Conservation (phyloP, 1,284 basidiomycete species). For the Irpex sp. region DNA sequence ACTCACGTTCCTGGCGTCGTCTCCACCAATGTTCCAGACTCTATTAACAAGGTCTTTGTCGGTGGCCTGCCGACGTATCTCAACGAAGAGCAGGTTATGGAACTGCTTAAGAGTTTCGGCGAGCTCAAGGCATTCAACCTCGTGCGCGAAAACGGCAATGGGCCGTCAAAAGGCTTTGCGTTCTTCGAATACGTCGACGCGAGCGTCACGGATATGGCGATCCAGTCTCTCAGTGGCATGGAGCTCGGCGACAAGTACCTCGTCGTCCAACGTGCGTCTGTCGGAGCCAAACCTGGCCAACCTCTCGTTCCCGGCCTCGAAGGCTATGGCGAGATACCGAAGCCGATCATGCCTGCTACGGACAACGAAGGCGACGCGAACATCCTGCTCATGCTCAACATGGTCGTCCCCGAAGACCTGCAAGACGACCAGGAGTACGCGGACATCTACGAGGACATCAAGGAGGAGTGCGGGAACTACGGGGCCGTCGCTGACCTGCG, state of each 20-base stretch:
- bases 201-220: slow-evolving; percentile 88
- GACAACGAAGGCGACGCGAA: slow-evolving; percentile 61
- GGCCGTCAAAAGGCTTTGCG: slow-evolving; percentile 95
- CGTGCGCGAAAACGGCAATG: slow-evolving; percentile 89
- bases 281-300: slow-evolving; percentile 76
- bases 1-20: slow-evolving; percentile 90
- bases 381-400: slow-evolving; percentile 96
- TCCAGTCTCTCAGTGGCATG: slow-evolving; percentile 95
- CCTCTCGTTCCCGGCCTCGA: slow-evolving; percentile 59
- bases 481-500: slow-evolving; percentile 82
- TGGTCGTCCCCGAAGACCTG: slow-evolving; percentile 95
- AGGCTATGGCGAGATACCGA: slow-evolving; percentile 69
- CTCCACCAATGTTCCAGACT: slow-evolving; percentile 95
- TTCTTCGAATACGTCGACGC: slow-evolving; percentile 98
- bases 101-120: slow-evolving; percentile 94
- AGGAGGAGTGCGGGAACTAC: slow-evolving; percentile 85
- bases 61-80: slow-evolving; percentile 94
- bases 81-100: slow-evolving; percentile 97
- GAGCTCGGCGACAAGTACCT: slow-evolving; percentile 95
- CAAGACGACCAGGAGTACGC: slow-evolving; percentile 88
- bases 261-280: slow-evolving; percentile 94
- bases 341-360: slow-evolving; percentile 79
- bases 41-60: slow-evolving; percentile 96
- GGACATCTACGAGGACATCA: slow-evolving; percentile 93
- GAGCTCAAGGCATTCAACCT: slow-evolving; percentile 97